Base-by-base conservation (phyloP, 2,329 filamentous ascomycete species). In the Fulvia fulva region DNA sequence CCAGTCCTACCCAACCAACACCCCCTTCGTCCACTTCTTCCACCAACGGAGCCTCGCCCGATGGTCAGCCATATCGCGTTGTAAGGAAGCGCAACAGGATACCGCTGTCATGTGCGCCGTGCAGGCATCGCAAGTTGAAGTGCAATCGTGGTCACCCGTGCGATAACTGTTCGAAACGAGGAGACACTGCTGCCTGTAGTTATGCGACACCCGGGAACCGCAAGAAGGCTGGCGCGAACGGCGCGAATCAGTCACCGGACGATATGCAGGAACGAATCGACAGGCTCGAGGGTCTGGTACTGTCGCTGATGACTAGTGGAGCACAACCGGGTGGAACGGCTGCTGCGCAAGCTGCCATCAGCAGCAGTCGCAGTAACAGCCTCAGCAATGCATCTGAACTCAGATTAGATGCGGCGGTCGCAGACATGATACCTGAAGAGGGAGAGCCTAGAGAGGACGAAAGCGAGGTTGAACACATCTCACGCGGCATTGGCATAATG, bases 261-360 rank as follows among this genome's bases (percentile, higher is more conserved):
- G 93, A 97, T 75, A 97, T 97, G 93, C 93, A 97, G 78, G 96
- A 95, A 72, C 89, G 94, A 73, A 97, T 97, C 77, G 92, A 97
- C 78, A 86, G 93, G 68, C 81, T 97, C 65, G 93, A 97, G 81
- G 89, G 90, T 67, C 79, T 97, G 73, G 93, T 97, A 61, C 77
- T 97, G 64, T 95, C 91, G 26, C 76, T 97, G 71, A 97, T 97
- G 93, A 93, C 93, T 70, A 92, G 90, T 57, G 82, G 81, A n/a
- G 80, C 83, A 64, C 81, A 83, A 55, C 80, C 81, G 49, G 83
- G 84, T 22, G 79, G 81, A 3, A 74, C 80, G 19, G 83, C 84
- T 51, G 68, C 68, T 26, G 84, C 84, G n/a, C 79, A 82, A 58
- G 83, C 83, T 32, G 81, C 78, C 7, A 81, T 86, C 68, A 66